Conservation (phyloP, 192 early-diverging fungal genomes). For the Kickxella alabastrina region DNA sequence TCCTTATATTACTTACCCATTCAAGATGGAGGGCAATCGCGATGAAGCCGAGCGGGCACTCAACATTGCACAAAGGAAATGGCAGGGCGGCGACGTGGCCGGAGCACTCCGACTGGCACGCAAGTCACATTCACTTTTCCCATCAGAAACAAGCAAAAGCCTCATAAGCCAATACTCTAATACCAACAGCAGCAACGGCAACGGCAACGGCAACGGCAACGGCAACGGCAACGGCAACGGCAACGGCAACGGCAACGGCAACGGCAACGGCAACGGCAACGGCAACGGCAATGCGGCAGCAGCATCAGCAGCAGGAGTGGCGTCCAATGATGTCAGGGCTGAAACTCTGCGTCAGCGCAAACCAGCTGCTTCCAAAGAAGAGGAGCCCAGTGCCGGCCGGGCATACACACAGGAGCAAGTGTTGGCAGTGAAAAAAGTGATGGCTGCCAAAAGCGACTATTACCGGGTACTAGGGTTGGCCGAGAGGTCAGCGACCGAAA, state of each 20-base stretch:
- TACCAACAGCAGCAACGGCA: conserved; percentile 1
- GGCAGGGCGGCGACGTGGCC: conserved; percentile 59
- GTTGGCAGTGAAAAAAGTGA: conserved; percentile 73
- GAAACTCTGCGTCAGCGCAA: conserved; percentile 1
- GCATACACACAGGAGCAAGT: conserved; percentile 76
- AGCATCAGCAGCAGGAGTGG: not conserved
- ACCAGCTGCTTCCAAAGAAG: conserved; percentile 6
- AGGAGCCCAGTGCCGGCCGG: conserved; percentile 23
- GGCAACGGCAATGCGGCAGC: not conserved
- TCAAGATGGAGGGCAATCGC: conserved; percentile 76
- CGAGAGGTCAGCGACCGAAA: conserved; percentile 68
- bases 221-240: not conserved
- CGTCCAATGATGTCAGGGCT: no score
- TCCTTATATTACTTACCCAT: not conserved
- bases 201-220: not conserved
- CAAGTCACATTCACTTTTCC: conserved; percentile 75
- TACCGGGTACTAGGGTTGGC: conserved; percentile 74
- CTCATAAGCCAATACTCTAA: conserved; percentile 55
- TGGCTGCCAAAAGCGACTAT: conserved; percentile 70
- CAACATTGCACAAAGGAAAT: conserved; percentile 69
- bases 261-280: not conserved
- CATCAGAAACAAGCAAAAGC: conserved; percentile 60
- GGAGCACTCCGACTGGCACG: conserved; percentile 78
- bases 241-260: not conserved
- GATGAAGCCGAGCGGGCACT: conserved; percentile 83